Percentiles rank a stretch among this genome's conserved stretches.
Conservation (phyloP, 495 filamentous ascomycete genomes). For the Recurvomyces mirabilis region DNA sequence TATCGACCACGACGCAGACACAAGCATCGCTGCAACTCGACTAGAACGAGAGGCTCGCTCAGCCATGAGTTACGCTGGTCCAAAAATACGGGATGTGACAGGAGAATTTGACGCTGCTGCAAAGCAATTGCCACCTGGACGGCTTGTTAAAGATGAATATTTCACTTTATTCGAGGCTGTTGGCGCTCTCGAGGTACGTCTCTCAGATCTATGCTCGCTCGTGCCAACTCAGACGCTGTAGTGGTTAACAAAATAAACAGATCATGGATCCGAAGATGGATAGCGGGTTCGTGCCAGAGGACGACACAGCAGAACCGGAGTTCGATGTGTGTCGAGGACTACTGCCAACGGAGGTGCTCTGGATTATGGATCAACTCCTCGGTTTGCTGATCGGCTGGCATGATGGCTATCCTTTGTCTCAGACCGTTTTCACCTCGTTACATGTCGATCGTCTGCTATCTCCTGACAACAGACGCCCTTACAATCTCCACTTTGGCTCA, state of each 20-base stretch:
- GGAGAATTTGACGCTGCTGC: conserved; percentile 59
- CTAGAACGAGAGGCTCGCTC: conserved; percentile 13
- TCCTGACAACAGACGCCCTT: conserved; percentile 51
- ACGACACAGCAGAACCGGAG: conserved; percentile 69
- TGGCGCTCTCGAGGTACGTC: conserved; percentile 79
- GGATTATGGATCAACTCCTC: conserved; percentile 88
- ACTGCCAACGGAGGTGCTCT: conserved; percentile 67
- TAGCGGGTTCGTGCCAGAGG: conserved; percentile 66
- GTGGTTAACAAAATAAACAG: conserved; percentile 34
- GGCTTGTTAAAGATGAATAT: conserved; percentile 84
- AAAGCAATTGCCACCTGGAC: conserved; percentile 58
- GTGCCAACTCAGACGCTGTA: background rate
- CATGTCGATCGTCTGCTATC: conserved; percentile 79
- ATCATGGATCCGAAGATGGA: conserved; percentile 99
- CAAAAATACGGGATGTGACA: conserved; percentile 56
- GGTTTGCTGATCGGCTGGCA: conserved; percentile 91
- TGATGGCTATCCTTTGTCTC: conserved; percentile 82
- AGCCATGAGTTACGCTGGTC: background rate
- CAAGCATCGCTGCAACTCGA: too few relatives aligned
- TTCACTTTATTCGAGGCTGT: conserved; percentile 93
- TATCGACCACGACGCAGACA: conserved; percentile 1
- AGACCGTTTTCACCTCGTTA: conserved; percentile 87
- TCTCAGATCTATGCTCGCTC: too few relatives aligned
- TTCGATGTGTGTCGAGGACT: conserved; percentile 67
- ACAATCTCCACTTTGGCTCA: conserved; percentile 56